These are phyloP conservation scores for Bromus sterilis DNA, from an alignment of 176 grass and related monocot genomes.

Conservation along the genomic window DNA sequence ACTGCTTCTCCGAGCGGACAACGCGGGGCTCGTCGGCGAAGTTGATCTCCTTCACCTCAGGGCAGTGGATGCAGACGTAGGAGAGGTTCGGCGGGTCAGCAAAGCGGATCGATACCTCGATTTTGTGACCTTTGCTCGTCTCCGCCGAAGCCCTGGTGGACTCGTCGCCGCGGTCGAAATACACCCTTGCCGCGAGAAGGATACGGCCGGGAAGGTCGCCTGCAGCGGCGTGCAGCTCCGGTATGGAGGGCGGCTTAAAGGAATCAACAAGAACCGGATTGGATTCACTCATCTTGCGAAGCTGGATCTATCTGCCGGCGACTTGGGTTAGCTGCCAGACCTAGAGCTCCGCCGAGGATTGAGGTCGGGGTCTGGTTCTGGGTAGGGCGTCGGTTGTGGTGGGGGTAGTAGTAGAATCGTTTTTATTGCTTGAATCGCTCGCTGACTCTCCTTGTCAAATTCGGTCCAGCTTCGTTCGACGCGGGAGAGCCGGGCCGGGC, in stretches of 20 bases:
- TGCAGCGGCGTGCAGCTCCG: not conserved
- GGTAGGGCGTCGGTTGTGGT: too few species aligned
- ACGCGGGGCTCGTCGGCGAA: not conserved
- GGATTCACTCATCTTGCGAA: not conserved
- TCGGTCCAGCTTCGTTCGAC: too few species aligned
- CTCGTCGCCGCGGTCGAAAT: not conserved
- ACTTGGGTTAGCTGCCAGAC: too few species aligned
- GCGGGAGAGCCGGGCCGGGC: too few species aligned
- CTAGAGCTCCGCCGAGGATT: too few species aligned
- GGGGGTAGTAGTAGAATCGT: too few species aligned
- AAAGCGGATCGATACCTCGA: not conserved
- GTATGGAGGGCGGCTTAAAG: not conserved
- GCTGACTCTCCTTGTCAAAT: too few species aligned
- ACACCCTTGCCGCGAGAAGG: not conserved
- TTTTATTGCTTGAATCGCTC: too few species aligned
- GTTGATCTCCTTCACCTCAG: not conserved
- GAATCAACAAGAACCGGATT: not conserved
- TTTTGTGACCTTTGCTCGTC: not conserved
- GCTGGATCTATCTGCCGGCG: too few species aligned
- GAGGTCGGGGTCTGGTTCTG: too few species aligned
- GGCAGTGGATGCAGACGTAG: not conserved
- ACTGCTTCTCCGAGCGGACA: not conserved
- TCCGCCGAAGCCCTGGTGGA: not conserved
- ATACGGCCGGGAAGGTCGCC: not conserved
- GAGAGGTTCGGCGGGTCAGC: not conserved